Base-by-base conservation (phyloP, 116 monocot genomes). In the Posidonia oceanica region DNA sequence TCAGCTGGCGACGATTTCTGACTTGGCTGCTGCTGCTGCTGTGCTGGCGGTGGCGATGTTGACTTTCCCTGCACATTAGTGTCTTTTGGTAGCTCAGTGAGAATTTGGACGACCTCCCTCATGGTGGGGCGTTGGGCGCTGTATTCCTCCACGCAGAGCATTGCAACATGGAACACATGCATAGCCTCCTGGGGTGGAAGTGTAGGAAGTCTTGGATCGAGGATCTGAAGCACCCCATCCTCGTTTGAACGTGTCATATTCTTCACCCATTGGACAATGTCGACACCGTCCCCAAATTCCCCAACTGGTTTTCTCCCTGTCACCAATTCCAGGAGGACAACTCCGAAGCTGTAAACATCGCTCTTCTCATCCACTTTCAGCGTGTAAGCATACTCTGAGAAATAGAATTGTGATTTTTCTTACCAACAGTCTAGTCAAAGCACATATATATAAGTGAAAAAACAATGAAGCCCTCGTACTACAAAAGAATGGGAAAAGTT, bases 301-400 rank as follows among this genome's bases (percentile, higher is more conserved):
- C 55, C 71, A 13, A 71, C 55, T 36, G 71, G 59, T 23, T 54
- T 39, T 17, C 21, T 57, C 38, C 71, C 71, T n/a, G 59, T 71
- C 20, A 71, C 71, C 17, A 59, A 59, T 36, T 94, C 94, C 75
- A 94, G 69, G 17, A 94, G 74, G 42, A 94, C 94, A 18, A 94
- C 94, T 2, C 94, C 94, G 60, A 83, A 94, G 75, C 94, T 94
- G 68, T 94, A 94, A 39, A 94, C 94, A 37, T 94, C 89, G 68
- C 94, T 94, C 29, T 29, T 29, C 29, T 29, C 29, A 29, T 29
- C 29, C 29, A 29, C 29, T 29, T 29, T 29, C 29, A 81, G 84
- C 3, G 89, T 90, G 75, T 94, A 89, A 7, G 83, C 89, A 42
- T 89, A 89, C 69, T 93, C 29, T 29, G 29, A 29, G 29, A 29